A percentile compares a stretch with the other conserved stretches of the same genome.
Evolutionary conservation across 2,329 filamentous ascomycete genomes (phyloP).

Genomic region (Xylariaceae sp.): DNA sequence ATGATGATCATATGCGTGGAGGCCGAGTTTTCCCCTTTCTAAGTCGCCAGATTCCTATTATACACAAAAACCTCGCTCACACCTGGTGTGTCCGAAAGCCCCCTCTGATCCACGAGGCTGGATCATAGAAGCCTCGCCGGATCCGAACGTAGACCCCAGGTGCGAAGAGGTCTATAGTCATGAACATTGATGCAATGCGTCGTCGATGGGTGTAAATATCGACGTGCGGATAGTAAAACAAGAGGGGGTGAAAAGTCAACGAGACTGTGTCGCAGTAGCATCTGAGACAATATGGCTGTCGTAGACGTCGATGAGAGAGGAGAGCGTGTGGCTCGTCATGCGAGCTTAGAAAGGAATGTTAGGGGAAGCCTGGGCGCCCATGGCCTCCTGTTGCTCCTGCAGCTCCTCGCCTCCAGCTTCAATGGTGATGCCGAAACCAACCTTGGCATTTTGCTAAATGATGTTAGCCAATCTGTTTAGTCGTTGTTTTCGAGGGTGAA

Average conservation of each 20-base stretch:
- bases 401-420: conserved; percentile 82
- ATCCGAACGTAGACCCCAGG: conserved; percentile 7
- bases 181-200: conserved; percentile 4
- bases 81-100: background rate
- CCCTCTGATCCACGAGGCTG: background rate
- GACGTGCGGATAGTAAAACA: conserved; percentile 16
- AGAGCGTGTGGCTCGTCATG: conserved; percentile 22
- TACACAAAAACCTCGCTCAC: conserved; percentile 15
- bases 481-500: background rate
- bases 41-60: conserved; percentile 18
- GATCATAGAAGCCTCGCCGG: no score
- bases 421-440: conserved; percentile 90
- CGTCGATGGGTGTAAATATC: conserved; percentile 1
- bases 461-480: conserved; percentile 12
- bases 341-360: conserved; percentile 64
- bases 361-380: conserved; percentile 50
- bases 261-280: conserved; percentile 3
- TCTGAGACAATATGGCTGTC: background rate
- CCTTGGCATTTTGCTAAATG: conserved; percentile 83
- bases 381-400: conserved; percentile 75
- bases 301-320: conserved; percentile 18
- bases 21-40: conserved; percentile 14
- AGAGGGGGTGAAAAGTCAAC: conserved; percentile 7
- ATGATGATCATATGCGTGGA: conserved; percentile 15
- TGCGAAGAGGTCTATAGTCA: conserved; percentile 12